Conservation (phyloP, 1,284 basidiomycete species). For the Fomitopsis palustris region DNA sequence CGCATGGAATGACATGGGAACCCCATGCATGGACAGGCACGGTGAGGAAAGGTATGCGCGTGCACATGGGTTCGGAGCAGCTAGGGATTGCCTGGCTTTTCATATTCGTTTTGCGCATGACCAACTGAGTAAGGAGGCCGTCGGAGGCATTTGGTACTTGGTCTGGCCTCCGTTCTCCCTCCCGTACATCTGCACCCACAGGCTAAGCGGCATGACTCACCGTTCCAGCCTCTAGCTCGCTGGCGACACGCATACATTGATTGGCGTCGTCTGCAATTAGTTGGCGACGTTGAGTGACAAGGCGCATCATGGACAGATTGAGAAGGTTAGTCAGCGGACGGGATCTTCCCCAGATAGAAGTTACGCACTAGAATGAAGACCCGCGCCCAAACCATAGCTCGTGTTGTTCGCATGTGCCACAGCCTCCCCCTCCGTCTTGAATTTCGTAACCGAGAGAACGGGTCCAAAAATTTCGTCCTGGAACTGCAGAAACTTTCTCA, state of each 20-base stretch:
- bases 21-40: background rate
- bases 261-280: constrained; percentile 64
- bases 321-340: background rate
- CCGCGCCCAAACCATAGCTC: constrained; percentile 85
- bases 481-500: constrained; percentile 40
- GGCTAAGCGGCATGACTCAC: constrained; percentile 37
- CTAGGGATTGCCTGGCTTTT: background rate
- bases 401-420: constrained; percentile 82
- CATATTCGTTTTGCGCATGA: too few relatives aligned
- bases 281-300: background rate
- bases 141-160: too few relatives aligned
- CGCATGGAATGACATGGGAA: background rate
- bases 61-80: background rate
- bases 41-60: background rate
- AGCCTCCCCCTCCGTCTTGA: constrained; percentile 78
- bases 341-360: background rate
- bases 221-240: constrained; percentile 81
- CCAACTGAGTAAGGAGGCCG: too few relatives aligned
- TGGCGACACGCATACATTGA: constrained; percentile 84
- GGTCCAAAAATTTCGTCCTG: constrained; percentile 88
- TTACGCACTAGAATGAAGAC: constrained; percentile 76
- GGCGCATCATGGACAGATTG: background rate
- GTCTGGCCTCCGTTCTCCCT: background rate
- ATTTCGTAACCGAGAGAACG: constrained; percentile 73
- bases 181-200: background rate